Evolutionary conservation across 345 rosid genomes (phyloP).

Genomic region (Conringia planisiliqua): DNA sequence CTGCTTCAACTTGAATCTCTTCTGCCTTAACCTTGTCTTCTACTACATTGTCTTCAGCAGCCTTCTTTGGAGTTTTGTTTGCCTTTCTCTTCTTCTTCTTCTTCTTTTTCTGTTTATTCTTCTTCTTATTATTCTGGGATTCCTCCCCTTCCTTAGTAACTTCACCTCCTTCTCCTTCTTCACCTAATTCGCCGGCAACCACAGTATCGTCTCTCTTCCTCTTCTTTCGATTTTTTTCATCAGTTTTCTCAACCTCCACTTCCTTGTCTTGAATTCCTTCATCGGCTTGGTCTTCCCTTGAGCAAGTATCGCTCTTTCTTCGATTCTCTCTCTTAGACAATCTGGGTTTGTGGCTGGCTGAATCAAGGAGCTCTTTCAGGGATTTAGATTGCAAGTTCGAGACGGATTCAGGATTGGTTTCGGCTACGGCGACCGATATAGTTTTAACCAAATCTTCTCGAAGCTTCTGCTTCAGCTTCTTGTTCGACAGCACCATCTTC

Average conservation of each 20-base stretch:
- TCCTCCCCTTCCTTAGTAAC: constrained; percentile 22
- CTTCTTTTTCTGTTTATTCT: constrained; percentile 8
- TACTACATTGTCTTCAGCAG: constrained; percentile 24
- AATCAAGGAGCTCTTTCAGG: constrained; percentile 51
- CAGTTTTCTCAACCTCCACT: constrained; percentile 11
- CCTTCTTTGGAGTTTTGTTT: constrained; percentile 26
- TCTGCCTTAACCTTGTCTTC: constrained; percentile 29
- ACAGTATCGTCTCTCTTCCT: constrained; percentile 31
- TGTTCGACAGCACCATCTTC: constrained; percentile 83
- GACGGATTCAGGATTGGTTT: constrained; percentile 15
- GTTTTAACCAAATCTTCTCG: constrained; percentile 47
- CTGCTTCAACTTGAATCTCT: constrained; percentile 21
- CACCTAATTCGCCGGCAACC: constrained; percentile 15
- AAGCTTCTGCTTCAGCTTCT: constrained; percentile 86
- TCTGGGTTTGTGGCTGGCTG: constrained; percentile 54
- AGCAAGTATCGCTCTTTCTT: constrained; percentile 36
- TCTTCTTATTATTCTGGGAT: constrained; percentile 10
- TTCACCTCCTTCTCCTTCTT: constrained; percentile 18
- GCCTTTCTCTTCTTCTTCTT: constrained; percentile 34
- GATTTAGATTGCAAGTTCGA: constrained; percentile 40
- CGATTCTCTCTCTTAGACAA: constrained; percentile 81
- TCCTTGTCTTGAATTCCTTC: background rate
- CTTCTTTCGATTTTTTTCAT: constrained; percentile 32
- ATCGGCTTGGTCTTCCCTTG: constrained; percentile 13
- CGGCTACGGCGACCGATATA: constrained; percentile 27